Evolutionary conservation across 306 rosid species (phyloP).

Genomic region (Cucurbita argyrosperma): DNA sequence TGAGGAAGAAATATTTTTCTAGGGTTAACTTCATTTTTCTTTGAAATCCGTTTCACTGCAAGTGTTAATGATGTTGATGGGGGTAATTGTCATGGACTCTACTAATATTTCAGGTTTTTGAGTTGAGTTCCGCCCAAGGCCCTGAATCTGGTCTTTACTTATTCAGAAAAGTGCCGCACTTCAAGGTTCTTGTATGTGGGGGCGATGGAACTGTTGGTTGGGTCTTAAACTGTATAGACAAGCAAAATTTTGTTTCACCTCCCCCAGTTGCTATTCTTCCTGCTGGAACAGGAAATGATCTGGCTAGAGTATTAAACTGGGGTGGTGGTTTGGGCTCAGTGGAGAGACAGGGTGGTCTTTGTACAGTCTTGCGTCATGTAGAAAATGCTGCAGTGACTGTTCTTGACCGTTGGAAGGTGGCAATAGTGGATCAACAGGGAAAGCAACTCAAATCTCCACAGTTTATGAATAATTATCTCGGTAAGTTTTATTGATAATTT

Average conservation of each 20-base stretch:
- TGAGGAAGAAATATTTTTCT: neutral
- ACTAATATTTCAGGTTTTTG: conserved; percentile 44
- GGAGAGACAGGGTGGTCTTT: conserved; percentile 97
- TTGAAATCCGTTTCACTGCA: neutral
- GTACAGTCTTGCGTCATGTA: conserved; percentile 73
- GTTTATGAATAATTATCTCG: conserved; percentile 92
- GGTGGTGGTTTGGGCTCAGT: conserved; percentile 98
- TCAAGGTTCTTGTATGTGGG: conserved; percentile 88
- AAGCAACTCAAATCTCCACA: conserved; percentile 53
- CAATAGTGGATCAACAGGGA: conserved; percentile 46
- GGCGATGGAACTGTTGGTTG: conserved; percentile 99
- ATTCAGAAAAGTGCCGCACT: conserved; percentile 91
- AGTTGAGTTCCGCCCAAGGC: conserved; percentile 79
- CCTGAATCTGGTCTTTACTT: conserved; percentile 82
- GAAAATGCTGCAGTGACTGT: conserved; percentile 94
- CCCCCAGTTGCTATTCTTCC: conserved; percentile 99
- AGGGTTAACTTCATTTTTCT: neutral
- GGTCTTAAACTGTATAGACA: conserved; percentile 84
- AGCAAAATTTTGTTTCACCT: conserved; percentile 91
- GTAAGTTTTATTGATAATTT: conserved; percentile 20
- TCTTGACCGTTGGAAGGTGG: conserved; percentile 94
- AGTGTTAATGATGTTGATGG: neutral
- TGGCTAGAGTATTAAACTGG: conserved; percentile 94
- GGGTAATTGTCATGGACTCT: neutral
- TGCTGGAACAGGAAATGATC: conserved; percentile 97